Evolutionary conservation across 2,329 filamentous ascomycete species (phyloP).

Genomic region (Epichloe amarillans): DNA sequence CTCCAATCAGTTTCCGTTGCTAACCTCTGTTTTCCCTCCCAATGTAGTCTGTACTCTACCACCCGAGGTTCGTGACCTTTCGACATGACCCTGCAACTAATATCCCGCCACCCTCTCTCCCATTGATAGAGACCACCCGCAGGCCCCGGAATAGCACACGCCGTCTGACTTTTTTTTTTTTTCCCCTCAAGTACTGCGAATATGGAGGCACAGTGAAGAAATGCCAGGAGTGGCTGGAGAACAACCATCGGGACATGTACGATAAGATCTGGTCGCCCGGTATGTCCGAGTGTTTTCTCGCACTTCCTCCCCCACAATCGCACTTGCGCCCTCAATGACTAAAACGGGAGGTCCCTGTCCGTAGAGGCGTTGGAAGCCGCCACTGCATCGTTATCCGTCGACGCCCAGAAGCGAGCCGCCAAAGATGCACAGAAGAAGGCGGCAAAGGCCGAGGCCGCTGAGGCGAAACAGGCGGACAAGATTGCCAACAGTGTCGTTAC

Average conservation of each 20-base stretch:
- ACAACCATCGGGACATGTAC: constrained; percentile 62
- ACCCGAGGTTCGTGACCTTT: constrained; percentile 39
- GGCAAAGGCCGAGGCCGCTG: constrained; percentile 78
- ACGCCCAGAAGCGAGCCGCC: constrained; percentile 85
- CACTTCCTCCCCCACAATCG: background rate
- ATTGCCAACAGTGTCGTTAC: constrained; percentile 71
- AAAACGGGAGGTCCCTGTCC: background rate
- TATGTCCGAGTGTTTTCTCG: constrained; percentile 24
- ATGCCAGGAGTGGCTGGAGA: constrained; percentile 89
- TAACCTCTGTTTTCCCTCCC: background rate
- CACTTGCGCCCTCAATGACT: background rate
- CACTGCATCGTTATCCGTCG: constrained; percentile 73
- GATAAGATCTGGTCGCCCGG: constrained; percentile 73
- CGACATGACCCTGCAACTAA: constrained; percentile 1
- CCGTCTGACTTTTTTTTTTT: background rate
- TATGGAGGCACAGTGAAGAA: constrained; percentile 94
- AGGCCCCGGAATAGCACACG: background rate
- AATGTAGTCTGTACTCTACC: constrained; percentile 48
- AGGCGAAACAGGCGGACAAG: constrained; percentile 70
- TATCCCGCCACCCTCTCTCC: background rate
- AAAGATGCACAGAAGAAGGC: constrained; percentile 97
- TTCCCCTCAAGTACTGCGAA: constrained; percentile 93
- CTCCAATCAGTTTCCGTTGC: background rate
- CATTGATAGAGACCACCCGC: background rate
- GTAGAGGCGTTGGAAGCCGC: constrained; percentile 71